phyloP scores from a whole-genome alignment of 805 yeast species.

The Blastobotrys terrestris region DNA sequence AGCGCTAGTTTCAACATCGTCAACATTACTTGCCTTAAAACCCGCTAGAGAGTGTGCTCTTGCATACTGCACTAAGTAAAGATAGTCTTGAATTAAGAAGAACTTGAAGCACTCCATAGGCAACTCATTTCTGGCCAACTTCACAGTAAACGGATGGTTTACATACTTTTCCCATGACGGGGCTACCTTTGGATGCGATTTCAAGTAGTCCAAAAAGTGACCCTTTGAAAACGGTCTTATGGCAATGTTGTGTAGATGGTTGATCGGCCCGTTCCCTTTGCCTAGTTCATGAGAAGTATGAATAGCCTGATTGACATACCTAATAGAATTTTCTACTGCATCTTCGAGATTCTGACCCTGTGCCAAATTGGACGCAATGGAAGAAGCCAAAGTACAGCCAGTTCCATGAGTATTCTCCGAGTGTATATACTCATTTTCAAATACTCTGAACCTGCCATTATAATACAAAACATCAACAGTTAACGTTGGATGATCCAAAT shows the following conservation, averaged over 20 bases:
- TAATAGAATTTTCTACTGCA: conserved; percentile 52
- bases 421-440: conserved; percentile 40
- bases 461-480: conserved; percentile 29
- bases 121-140: conserved; percentile 47
- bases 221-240: conserved; percentile 31
- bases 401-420: conserved; percentile 76
- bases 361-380: conserved; percentile 73
- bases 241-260: conserved; percentile 47
- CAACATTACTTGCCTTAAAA: conserved; percentile 51
- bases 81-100: conserved; percentile 59
- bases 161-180: conserved; percentile 54
- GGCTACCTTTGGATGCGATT: conserved; percentile 48
- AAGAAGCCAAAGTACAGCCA: conserved; percentile 80
- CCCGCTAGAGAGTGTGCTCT: conserved; percentile 60
- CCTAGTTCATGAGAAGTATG: conserved; percentile 41
- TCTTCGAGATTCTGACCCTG: conserved; percentile 40
- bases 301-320: conserved; percentile 63
- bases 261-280: conserved; percentile 66
- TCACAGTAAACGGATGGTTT: conserved; percentile 54
- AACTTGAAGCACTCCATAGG: conserved; percentile 45
- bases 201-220: conserved; percentile 44
- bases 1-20: conserved; percentile 39
- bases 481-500: conserved; percentile 13
- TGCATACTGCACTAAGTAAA: conserved; percentile 63
- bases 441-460: conserved; percentile 44